Conservation (phyloP, 495 filamentous ascomycete species). For the Sordaria brevicollis region DNA sequence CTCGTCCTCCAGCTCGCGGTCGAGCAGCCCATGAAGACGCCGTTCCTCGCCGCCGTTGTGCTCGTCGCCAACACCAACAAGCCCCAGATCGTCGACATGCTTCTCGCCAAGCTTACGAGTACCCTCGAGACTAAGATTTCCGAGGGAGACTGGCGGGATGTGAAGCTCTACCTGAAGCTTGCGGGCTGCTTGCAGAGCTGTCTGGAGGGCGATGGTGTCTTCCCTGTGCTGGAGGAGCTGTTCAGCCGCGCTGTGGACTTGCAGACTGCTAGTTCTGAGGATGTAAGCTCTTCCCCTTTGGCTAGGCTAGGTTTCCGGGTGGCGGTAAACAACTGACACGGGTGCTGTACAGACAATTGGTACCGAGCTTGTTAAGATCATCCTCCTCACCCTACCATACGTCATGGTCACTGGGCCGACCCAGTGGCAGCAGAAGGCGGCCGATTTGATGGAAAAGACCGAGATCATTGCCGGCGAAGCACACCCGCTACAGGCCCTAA, state of each 20-base stretch:
- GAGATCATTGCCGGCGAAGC: slow-evolving; percentile 81
- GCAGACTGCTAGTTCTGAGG: slow-evolving; percentile 82
- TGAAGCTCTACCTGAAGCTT: slow-evolving; percentile 84
- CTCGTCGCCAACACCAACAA: slow-evolving; percentile 66
- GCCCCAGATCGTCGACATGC: slow-evolving; percentile 56
- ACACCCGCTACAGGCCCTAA: slow-evolving; percentile 68
- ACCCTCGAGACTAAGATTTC: slow-evolving; percentile 52
- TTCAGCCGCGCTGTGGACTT: slow-evolving; percentile 76
- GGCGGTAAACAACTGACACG: slow-evolving; percentile 7
- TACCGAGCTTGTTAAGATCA: slow-evolving; percentile 90
- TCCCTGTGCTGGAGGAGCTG: slow-evolving; percentile 71
- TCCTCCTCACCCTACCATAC: slow-evolving; percentile 87
- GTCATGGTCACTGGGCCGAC: slow-evolving; percentile 61
- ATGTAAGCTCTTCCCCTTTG: slow-evolving; percentile 47
- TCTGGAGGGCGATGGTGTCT: slow-evolving; percentile 78
- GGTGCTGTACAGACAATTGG: slow-evolving; percentile 49
- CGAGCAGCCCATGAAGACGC: slow-evolving; percentile 95
- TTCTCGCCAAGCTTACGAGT: slow-evolving; percentile 49
- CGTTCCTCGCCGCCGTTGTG: slow-evolving; percentile 75
- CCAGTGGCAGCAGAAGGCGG: slow-evolving; percentile 56
- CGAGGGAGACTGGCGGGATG: slow-evolving; percentile 72
- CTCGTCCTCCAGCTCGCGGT: slow-evolving; percentile 63
- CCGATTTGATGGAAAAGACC: slow-evolving; percentile 77
- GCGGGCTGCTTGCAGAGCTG: slow-evolving; percentile 70
- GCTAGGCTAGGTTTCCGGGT: background rate